A percentile compares a stretch with the other conserved stretches of the same genome.
Evolutionary conservation across 192 early-diverging fungal genomes (phyloP).

Genomic region (Phycomyces blakesleeanus): DNA sequence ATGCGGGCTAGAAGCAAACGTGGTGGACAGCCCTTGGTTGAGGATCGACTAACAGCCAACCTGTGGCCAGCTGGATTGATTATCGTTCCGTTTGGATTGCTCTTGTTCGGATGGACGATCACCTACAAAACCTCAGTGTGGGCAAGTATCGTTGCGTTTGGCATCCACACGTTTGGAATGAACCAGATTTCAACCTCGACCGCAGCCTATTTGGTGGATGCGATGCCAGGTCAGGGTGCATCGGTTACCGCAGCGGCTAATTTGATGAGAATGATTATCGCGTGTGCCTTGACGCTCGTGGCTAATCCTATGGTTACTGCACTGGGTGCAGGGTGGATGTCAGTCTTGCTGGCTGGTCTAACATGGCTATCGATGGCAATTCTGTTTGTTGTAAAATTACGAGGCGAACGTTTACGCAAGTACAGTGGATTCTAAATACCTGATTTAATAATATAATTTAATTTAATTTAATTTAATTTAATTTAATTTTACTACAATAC

Average conservation of each 20-base stretch:
- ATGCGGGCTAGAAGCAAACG: slow-evolving; percentile 29
- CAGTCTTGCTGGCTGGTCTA: slow-evolving; percentile 36
- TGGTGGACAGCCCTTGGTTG: slow-evolving; percentile 28
- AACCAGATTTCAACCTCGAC: slow-evolving; percentile 34
- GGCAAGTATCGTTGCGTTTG: slow-evolving; percentile 34
- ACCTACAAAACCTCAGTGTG: slow-evolving; percentile 32
- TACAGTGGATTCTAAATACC: slow-evolving; percentile 10
- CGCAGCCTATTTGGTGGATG: slow-evolving; percentile 40
- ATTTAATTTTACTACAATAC: too few species aligned
- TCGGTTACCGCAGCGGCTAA: slow-evolving; percentile 41
- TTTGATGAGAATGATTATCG: slow-evolving; percentile 38
- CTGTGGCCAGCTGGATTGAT: slow-evolving; percentile 38
- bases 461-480: too few species aligned
- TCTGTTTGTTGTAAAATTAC: slow-evolving; percentile 34
- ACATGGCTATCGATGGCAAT: slow-evolving; percentile 29
- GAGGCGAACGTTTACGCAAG: slow-evolving; percentile 32
- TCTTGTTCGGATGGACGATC: slow-evolving; percentile 42
- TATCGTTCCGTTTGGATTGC: slow-evolving; percentile 34
- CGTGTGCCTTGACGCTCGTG: slow-evolving; percentile 37
- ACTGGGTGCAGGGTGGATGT: slow-evolving; percentile 43
- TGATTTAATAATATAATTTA: not conserved
- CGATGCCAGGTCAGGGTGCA: slow-evolving; percentile 38
- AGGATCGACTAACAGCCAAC: slow-evolving; percentile 39
- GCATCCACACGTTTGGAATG: slow-evolving; percentile 42
- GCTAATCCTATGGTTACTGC: slow-evolving; percentile 44